Percentiles rank a stretch among this genome's conserved stretches.
Conservation (phyloP, 371 early-diverging fungal species). For the Mortierella sp. region DNA sequence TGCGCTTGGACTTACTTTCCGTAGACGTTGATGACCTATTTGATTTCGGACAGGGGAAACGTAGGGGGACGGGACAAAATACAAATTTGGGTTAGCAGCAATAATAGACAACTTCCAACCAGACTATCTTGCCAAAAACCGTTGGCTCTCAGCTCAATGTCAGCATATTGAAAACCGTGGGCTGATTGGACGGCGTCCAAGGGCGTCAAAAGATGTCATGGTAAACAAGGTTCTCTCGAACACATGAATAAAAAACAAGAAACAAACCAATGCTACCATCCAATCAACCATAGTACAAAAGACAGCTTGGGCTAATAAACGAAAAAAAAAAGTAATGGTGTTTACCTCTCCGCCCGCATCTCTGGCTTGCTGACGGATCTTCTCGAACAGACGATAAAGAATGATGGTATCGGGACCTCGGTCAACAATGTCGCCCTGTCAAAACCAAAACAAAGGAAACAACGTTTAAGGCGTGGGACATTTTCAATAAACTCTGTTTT, state of each 20-base stretch:
- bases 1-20: constrained; percentile 31
- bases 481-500: too few species aligned
- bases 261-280: too few species aligned
- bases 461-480: not conserved
- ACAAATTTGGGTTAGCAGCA: not conserved
- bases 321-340: not conserved
- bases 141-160: too few species aligned
- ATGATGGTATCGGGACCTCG: constrained; percentile 78
- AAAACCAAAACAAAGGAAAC: not conserved
- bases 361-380: constrained; percentile 69
- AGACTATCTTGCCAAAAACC: too few species aligned
- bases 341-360: constrained; percentile 64
- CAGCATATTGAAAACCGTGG: too few species aligned
- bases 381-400: constrained; percentile 69
- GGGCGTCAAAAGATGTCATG: too few species aligned
- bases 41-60: constrained; percentile 2
- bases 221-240: too few species aligned
- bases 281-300: too few species aligned
- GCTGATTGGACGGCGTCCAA: too few species aligned
- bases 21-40: constrained; percentile 34
- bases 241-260: too few species aligned
- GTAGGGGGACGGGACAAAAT: not conserved
- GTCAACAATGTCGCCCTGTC: constrained; percentile 80
- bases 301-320: too few species aligned
- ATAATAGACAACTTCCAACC: too few species aligned